Percentiles rank a stretch among this genome's conserved stretches.
Evolutionary conservation across 2,329 filamentous ascomycete species (phyloP).

Genomic region (Ophiosphaerella korrae): DNA sequence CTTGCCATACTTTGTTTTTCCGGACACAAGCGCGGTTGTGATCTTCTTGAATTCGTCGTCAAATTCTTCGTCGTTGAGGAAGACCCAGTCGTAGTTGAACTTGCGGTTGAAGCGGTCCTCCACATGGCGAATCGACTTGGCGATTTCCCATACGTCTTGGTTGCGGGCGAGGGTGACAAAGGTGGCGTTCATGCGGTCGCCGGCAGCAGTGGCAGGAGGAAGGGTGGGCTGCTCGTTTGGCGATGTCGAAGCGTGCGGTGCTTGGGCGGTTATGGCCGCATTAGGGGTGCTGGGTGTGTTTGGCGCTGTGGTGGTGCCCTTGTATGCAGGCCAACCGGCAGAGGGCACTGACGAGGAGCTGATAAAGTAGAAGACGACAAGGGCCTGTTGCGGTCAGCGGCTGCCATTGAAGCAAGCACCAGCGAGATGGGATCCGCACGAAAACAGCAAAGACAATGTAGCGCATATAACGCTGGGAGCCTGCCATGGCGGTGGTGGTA

Average conservation of each 20-base stretch:
- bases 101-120: conserved; percentile 98
- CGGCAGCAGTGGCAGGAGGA: conserved; percentile 59
- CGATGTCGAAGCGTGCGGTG: conserved; percentile 27
- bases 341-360: conserved; percentile 60
- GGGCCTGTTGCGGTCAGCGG: conserved; percentile 50
- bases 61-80: conserved; percentile 95
- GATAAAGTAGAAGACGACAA: conserved; percentile 82
- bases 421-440: conserved; percentile 55
- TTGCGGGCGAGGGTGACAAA: conserved; percentile 97
- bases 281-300: conserved; percentile 19
- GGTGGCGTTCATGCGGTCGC: conserved; percentile 89
- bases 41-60: conserved; percentile 92
- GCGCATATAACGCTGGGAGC: conserved; percentile 72
- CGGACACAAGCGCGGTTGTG: conserved; percentile 86
- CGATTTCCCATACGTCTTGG: conserved; percentile 93
- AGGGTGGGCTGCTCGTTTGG: conserved; percentile 40
- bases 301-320: conserved; percentile 19
- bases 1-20: conserved; percentile 86
- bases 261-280: conserved; percentile 15
- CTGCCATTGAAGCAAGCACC: not conserved
- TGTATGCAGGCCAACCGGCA: conserved; percentile 38
- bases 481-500: conserved; percentile 66
- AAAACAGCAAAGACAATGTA: conserved; percentile 82
- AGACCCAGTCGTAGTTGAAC: conserved; percentile 99
- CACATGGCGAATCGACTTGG: conserved; percentile 90